Evolutionary conservation across 148 eudicot species (phyloP).

Genomic region (Polygonum aviculare): DNA sequence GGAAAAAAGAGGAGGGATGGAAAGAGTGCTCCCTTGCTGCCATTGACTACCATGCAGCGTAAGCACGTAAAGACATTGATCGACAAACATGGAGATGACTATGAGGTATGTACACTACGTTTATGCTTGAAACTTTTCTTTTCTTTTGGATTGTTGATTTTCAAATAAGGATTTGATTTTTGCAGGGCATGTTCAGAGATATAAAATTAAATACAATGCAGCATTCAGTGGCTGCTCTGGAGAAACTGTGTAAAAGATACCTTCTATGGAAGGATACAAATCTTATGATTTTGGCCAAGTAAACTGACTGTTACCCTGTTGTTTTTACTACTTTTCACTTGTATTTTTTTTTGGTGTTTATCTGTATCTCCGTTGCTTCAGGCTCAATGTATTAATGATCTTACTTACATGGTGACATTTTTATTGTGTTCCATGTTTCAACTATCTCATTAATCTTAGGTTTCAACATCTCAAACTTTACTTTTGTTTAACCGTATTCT

Average conservation of each 20-base stretch:
- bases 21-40: conserved; percentile 56
- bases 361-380: no score
- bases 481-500: no score
- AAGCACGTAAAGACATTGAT: conserved; percentile 41
- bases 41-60: conserved; percentile 74
- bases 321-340: neutral
- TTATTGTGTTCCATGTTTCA: no score
- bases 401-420: no score
- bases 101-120: conserved; percentile 38
- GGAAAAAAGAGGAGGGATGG: conserved; percentile 90
- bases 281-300: conserved; percentile 52
- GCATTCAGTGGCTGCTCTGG: conserved; percentile 79
- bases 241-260: conserved; percentile 73
- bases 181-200: conserved; percentile 91
- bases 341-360: neutral
- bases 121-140: neutral
- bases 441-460: no score
- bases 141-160: no score
- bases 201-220: conserved; percentile 74
- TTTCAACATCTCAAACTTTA: no score
- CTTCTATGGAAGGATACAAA: conserved; percentile 50
- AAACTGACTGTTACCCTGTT: conserved; percentile 12
- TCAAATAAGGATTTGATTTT: neutral
- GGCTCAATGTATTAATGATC: no score
- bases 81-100: conserved; percentile 80